phyloP scores from a whole-genome alignment of 1,284 basidiomycete genomes.

The Moesziomyces sp. region DNA sequence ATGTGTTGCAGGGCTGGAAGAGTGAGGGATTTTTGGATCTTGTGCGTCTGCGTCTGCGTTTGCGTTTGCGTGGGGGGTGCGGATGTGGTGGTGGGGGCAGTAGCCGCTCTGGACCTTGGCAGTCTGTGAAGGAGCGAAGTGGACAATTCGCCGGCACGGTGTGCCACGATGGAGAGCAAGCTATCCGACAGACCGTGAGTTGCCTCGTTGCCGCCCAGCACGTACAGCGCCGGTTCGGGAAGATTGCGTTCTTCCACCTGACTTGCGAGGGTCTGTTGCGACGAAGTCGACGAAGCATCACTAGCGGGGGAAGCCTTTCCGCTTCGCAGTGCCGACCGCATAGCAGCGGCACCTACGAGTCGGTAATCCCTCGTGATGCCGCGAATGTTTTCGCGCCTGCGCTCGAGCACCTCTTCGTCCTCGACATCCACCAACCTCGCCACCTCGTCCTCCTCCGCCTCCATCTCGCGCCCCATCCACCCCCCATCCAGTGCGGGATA shows the following conservation, averaged over 20 bases:
- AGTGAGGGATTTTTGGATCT: not conserved
- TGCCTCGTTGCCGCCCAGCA: conserved; percentile 64
- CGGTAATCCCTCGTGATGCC: conserved; percentile 66
- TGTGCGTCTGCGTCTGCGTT: not conserved
- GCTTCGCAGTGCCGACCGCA: conserved; percentile 14
- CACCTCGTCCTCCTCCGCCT: conserved; percentile 49
- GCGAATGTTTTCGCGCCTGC: conserved; percentile 43
- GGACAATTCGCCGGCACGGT: conserved; percentile 61
- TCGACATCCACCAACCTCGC: conserved; percentile 35
- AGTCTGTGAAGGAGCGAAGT: conserved; percentile 42
- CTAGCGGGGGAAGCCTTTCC: conserved; percentile 41
- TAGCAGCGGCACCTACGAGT: conserved; percentile 43
- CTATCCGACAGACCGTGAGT: conserved; percentile 65
- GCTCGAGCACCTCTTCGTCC: conserved; percentile 51
- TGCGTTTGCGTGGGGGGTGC: not conserved
- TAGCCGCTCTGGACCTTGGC: conserved; percentile 13
- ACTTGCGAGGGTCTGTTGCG: conserved; percentile 39
- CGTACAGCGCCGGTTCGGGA: conserved; percentile 51
- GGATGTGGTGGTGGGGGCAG: not conserved
- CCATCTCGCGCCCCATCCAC: conserved; percentile 32
- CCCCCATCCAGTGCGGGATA: conserved; percentile 56
- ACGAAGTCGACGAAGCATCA: conserved; percentile 38
- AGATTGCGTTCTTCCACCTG: conserved; percentile 4
- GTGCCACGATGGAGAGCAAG: conserved; percentile 61
- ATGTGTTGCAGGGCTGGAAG: too few species aligned